Conservation (phyloP, 768 basidiomycete genomes). For the Baorangia bicolor region DNA sequence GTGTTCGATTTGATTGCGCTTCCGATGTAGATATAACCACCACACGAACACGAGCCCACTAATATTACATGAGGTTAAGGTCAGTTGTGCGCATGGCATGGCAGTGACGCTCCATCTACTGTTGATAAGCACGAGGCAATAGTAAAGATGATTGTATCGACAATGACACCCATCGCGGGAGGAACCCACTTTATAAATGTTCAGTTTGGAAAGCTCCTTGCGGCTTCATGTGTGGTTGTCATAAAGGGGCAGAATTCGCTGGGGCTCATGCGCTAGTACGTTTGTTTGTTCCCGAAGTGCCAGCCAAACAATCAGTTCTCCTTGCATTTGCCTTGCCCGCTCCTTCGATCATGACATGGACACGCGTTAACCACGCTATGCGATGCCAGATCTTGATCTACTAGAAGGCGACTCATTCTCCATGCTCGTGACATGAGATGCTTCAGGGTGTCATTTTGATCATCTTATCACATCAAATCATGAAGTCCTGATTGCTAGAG, state of each 20-base stretch:
- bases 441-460: not conserved
- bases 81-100: slow-evolving; percentile 28
- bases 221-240: slow-evolving; percentile 5
- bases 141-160: slow-evolving; percentile 5
- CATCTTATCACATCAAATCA: slow-evolving; percentile 29
- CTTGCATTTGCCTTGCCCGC: not conserved
- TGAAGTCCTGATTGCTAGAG: slow-evolving; percentile 14
- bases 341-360: slow-evolving; percentile 17
- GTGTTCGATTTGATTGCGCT: slow-evolving; percentile 15
- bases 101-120: slow-evolving; percentile 13
- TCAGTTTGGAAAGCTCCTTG: slow-evolving; percentile 23
- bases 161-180: not conserved
- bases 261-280: slow-evolving; percentile 13
- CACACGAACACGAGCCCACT: slow-evolving; percentile 10
- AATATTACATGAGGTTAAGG: slow-evolving; percentile 29
- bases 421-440: not conserved
- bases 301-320: slow-evolving; percentile 1
- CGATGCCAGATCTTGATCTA: slow-evolving; percentile 12
- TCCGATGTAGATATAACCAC: slow-evolving; percentile 30
- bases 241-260: not conserved
- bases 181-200: not conserved
- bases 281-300: slow-evolving; percentile 14
- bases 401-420: not conserved
- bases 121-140: slow-evolving; percentile 27
- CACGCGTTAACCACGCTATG: slow-evolving; percentile 23